Conservation (phyloP, 169 alveolate genomes). For the Plasmodium gonderi region DNA sequence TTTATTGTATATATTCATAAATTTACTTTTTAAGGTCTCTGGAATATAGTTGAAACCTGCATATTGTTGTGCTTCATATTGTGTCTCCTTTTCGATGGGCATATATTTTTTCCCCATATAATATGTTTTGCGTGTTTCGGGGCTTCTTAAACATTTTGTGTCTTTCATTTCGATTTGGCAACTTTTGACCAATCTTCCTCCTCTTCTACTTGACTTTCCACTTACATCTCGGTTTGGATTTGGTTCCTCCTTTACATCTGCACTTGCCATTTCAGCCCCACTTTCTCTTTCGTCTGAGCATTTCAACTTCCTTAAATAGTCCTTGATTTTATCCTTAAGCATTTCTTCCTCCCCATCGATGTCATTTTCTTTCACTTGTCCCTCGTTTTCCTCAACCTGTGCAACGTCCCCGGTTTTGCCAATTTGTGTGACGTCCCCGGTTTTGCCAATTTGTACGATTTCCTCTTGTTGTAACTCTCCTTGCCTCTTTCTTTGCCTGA, state of each 20-base stretch:
- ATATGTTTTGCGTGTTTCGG: not conserved
- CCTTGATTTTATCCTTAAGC: not conserved
- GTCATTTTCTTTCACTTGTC: not conserved
- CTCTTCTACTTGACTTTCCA: not conserved
- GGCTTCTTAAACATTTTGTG: not conserved
- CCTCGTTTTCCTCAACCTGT: too few relatives aligned
- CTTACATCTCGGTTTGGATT: not conserved
- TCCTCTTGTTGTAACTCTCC: too few relatives aligned
- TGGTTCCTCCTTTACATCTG: not conserved
- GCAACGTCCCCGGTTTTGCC: too few relatives aligned
- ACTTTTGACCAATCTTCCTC: not conserved
- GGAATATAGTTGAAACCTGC: slow-evolving; percentile 76
- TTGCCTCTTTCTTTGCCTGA: too few relatives aligned
- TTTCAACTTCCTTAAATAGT: slow-evolving; percentile 10
- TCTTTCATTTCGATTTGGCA: not conserved
- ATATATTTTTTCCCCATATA: not conserved
- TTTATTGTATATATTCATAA: slow-evolving; percentile 77
- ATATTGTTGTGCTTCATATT: not conserved
- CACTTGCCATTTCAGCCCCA: not conserved
- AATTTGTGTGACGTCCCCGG: too few relatives aligned
- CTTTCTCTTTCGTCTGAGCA: not conserved
- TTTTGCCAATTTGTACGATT: too few relatives aligned
- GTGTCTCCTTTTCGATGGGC: not conserved
- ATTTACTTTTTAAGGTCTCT: slow-evolving; percentile 56
- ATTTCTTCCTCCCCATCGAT: not conserved